Evolutionary conservation across 139 green algal genomes (phyloP), one percentile per base, ranked within the genome.

Genomic region (Pseudopediastrum boryanum): DNA sequence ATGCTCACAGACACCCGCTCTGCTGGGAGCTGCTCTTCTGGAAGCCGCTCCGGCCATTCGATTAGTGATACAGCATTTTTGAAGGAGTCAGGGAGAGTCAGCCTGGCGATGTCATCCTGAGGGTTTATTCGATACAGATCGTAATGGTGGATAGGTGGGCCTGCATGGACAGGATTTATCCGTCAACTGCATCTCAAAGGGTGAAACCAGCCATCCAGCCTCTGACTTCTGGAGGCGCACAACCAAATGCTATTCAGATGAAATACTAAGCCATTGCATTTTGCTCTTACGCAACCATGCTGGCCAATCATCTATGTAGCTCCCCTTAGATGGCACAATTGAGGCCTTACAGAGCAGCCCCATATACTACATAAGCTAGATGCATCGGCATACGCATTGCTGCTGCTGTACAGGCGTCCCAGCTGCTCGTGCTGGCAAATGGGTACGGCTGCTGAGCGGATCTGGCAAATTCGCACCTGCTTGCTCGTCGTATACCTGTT

Each of bases 401-500:
- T 56, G 46, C 13, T 56, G 13, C 46, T 56, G 46, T 56, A 12
- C 31, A 75, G 27, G n/a, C 59, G 2, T 31, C 29, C 33, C 27
- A 19, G 35, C 27, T 29, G 31, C n/a, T n/a, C 4, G 31, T 51
- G 31, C 5, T 72, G 35, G 8, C 54, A 43, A 31, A n/a, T 21
- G 27, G 1, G 1, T 75, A 29, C 67, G 12, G 50, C n/a, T 51
- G 70, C 70, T 42, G 31, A 9, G 36, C 23, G 13, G 12, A 23
- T 44, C 21, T 51, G 4, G 51, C n/a, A 13, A 9, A 36, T 19
- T 4, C 31, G 39, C 41, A 85, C 89, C 89, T 74, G 69, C 56
- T 21, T 81, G 50, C 2, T 93, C 85, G 2, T 93, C 87, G 58
- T 97, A 97, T 3, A 90, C 90, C 46, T 94, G 93, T 64, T 96